phyloP scores from a whole-genome alignment of 768 basidiomycete species.

The Mrakia frigida region DNA sequence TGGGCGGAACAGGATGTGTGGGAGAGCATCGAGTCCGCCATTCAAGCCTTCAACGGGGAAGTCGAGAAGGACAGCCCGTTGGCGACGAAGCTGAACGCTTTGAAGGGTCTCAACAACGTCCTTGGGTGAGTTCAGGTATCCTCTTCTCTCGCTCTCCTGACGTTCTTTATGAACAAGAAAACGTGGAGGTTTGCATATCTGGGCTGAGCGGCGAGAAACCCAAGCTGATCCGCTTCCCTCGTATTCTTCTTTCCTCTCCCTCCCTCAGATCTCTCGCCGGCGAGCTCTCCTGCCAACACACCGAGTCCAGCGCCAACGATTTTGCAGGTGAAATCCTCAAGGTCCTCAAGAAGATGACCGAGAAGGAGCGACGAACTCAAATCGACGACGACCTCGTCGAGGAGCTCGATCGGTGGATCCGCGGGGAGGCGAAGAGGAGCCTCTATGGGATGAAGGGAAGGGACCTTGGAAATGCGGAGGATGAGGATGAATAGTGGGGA shows the following conservation, averaged over 20 bases:
- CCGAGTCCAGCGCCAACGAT: too few relatives aligned
- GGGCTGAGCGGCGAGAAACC: background rate
- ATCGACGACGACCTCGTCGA: background rate
- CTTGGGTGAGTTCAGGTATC: background rate
- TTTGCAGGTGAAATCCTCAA: too few relatives aligned
- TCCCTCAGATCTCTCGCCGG: too few relatives aligned
- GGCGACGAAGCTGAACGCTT: background rate
- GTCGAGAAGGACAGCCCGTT: background rate
- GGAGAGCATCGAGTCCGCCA: background rate
- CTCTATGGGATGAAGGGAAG: background rate
- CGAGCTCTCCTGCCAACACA: too few relatives aligned
- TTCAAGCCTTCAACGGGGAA: background rate
- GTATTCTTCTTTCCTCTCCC: too few relatives aligned
- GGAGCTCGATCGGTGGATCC: background rate
- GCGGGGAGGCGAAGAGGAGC: background rate
- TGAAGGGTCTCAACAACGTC: background rate
- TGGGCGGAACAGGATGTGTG: background rate
- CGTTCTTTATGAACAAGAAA: background rate
- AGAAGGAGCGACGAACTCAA: background rate
- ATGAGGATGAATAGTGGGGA: too few relatives aligned
- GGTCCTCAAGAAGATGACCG: background rate
- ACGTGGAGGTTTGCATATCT: too few relatives aligned
- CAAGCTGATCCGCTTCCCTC: too few relatives aligned
- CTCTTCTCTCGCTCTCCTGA: background rate
- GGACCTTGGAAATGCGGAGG: too few relatives aligned